Percentiles rank a stretch among this genome's conserved stretches.
Evolutionary conservation across 352 stramenopile species (phyloP).

Genomic region (Pythium dissimile): DNA sequence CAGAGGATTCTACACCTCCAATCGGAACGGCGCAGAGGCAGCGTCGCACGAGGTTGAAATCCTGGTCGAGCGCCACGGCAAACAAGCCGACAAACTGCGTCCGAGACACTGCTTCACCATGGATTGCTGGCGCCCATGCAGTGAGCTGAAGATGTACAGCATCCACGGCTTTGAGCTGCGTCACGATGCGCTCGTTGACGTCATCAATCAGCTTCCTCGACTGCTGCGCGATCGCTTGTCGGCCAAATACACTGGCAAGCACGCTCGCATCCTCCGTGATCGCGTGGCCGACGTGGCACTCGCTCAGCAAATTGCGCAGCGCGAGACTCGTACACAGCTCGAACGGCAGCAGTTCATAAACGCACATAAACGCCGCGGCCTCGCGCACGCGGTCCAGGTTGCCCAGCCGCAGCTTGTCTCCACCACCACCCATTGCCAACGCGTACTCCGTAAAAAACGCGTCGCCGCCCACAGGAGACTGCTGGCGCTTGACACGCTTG

Average conservation of each 20-base stretch:
- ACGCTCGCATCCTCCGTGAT: conserved; percentile 37
- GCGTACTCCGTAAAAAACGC: conserved; percentile 42
- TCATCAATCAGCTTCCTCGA: conserved; percentile 55
- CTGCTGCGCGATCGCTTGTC: conserved; percentile 42
- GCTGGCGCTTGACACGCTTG: conserved; percentile 35
- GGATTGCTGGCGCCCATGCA: conserved; percentile 32
- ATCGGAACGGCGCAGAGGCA: conserved; percentile 54
- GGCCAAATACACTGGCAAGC: conserved; percentile 36
- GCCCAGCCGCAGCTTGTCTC: conserved; percentile 22
- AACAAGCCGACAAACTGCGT: conserved; percentile 45
- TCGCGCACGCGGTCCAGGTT: conserved; percentile 60
- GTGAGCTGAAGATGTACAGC: conserved; percentile 56
- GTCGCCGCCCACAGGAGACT: conserved; percentile 18
- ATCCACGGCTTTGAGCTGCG: conserved; percentile 59
- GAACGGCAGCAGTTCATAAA: conserved; percentile 70
- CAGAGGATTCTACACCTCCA: conserved; percentile 4
- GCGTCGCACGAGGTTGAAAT: conserved; percentile 60
- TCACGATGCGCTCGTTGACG: conserved; percentile 37
- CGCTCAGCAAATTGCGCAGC: conserved; percentile 52
- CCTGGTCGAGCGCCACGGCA: conserved; percentile 55
- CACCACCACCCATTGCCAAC: conserved; percentile 12
- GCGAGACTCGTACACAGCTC: conserved; percentile 57
- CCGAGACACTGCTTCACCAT: background rate
- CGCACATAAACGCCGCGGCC: conserved; percentile 51
- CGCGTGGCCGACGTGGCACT: conserved; percentile 40